phyloP scores from a whole-genome alignment of 441 rosid genomes.

The Populus hybrid region DNA sequence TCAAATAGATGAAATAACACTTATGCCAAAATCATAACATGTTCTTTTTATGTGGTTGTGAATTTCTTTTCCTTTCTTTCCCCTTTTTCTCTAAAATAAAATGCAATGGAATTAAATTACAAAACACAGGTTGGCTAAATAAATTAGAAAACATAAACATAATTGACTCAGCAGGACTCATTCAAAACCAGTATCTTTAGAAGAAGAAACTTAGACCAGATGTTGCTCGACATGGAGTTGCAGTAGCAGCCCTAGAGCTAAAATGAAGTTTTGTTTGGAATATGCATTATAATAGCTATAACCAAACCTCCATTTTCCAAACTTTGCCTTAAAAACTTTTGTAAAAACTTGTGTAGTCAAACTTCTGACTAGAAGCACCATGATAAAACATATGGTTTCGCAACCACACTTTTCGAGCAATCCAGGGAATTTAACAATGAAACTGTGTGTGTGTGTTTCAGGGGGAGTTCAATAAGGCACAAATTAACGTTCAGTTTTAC shows the following conservation, averaged over 20 bases:
- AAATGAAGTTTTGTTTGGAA: neutral
- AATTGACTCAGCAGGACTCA: neutral
- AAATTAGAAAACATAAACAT: neutral
- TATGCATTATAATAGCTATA: neutral
- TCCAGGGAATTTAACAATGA: neutral
- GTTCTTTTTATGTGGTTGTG: neutral
- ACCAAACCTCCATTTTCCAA: neutral
- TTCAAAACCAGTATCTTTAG: neutral
- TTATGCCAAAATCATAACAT: neutral
- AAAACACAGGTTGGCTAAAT: neutral
- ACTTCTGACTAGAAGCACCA: neutral
- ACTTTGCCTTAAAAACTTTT: no score
- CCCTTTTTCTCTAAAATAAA: neutral
- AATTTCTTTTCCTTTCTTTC: neutral
- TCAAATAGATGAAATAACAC: neutral
- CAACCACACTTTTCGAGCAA: neutral
- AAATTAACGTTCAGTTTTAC: conserved; percentile 28
- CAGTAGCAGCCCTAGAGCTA: neutral
- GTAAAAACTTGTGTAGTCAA: neutral
- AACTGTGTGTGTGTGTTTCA: neutral
- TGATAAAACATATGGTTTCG: neutral
- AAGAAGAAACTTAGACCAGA: neutral
- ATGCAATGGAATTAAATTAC: neutral
- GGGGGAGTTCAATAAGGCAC: neutral
- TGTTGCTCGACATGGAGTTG: neutral